Percentiles rank a stretch among this genome's conserved stretches.
Conservation (phyloP, 495 filamentous ascomycete genomes). For the Neurospora tetrasperma region DNA sequence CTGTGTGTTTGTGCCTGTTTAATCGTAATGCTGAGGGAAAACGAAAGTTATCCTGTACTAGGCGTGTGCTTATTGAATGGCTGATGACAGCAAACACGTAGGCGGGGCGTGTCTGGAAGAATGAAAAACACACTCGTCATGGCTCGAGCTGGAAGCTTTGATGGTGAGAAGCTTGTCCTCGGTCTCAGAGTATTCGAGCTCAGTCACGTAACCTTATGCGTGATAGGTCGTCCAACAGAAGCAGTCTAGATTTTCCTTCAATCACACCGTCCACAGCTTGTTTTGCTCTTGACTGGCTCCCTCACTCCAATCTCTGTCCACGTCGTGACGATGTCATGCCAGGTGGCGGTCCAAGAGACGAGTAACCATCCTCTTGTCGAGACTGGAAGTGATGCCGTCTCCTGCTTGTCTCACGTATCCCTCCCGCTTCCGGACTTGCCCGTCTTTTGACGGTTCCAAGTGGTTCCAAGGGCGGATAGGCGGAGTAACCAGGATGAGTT, state of each 20-base stretch:
- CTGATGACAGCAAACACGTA: not conserved
- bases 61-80: not conserved
- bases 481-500: constrained; percentile 26
- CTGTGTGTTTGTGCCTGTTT: not conserved
- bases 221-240: not conserved
- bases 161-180: not conserved
- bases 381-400: constrained; percentile 30
- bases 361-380: constrained; percentile 17
- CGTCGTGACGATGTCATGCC: not conserved
- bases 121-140: not conserved
- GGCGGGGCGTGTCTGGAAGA: not conserved
- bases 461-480: constrained; percentile 24
- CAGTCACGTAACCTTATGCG: not conserved
- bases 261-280: not conserved
- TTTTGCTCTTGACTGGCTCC: not conserved
- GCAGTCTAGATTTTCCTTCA: not conserved
- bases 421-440: constrained; percentile 28
- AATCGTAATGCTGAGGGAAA: not conserved
- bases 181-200: not conserved
- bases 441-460: constrained; percentile 25
- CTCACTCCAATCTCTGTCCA: not conserved
- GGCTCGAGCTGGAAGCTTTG: not conserved
- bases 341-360: constrained; percentile 4
- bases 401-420: constrained; percentile 32
- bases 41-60: not conserved